Evolutionary conservation across 75 land plant species (phyloP), one percentile per base, ranked within the genome.

Genomic region (Gnetum montanum): DNA sequence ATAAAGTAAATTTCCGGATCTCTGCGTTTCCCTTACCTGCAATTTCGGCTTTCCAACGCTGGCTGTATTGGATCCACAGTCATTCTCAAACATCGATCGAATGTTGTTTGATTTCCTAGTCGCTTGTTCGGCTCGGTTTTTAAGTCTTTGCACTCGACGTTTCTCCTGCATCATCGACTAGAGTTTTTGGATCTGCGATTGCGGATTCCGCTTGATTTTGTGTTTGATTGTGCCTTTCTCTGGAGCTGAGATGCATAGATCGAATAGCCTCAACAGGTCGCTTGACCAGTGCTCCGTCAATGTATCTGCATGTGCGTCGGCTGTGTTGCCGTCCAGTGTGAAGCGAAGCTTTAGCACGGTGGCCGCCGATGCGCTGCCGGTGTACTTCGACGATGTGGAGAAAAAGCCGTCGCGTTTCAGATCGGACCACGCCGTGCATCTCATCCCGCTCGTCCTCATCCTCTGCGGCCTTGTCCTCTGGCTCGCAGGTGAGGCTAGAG

Each of bases 401-500:
- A 52, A 52, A 36, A 52, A 52, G 34, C 55, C 18, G n/a, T 18
- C 55, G 55, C 31, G 35, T 34, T 52, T 33, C 20, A 52, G 22
- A 24, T 34, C 55, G 3, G 55, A 52, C 36, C 34, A 52, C 20
- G 27, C 55, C 31, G 55, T 52, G 36, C 55, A 52, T 52, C 20
- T 52, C 16, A 52, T 52, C 12, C 55, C 55, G 8, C 11, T 52
- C 18, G 55, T 33, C 25, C 55, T 52, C 33, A n/a, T 52, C 19
- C 55, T 52, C 23, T 52, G 55, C 55, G 55, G 36, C 18, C 22
- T 52, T 34, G 36, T 52, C 0, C 36, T 52, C 20, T 52, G 55
- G 55, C 11, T 52, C 33, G 36, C 55, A 33, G 55, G 55, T 52
- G 33, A 40, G n/a, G n/a, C n/a, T n/a, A n/a, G n/a, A n/a, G n/a